Evolutionary conservation across 306 rosid species (phyloP).

Genomic region (Medicago arabica): DNA sequence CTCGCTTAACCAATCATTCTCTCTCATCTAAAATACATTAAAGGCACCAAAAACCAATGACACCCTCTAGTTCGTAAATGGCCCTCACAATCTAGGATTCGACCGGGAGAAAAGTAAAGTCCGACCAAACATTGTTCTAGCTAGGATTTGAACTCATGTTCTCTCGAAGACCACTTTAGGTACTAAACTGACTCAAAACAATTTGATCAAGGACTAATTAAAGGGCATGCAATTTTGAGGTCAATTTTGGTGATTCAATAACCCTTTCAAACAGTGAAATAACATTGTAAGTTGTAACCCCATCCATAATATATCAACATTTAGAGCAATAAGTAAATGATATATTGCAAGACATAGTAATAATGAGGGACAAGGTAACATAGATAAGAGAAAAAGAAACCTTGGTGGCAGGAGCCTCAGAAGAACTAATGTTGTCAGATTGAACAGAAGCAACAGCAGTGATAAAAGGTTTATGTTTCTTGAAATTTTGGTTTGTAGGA

Average conservation of each 20-base stretch:
- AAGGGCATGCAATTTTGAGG: neutral
- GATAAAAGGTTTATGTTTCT: conserved; percentile 51
- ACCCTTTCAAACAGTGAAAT: neutral
- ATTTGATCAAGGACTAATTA: neutral
- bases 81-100: too few relatives aligned
- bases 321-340: neutral
- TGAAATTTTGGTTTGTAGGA: conserved; percentile 40
- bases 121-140: too few relatives aligned
- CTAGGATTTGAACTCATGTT: too few relatives aligned
- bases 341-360: neutral
- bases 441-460: conserved; percentile 75
- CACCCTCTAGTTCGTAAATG: too few relatives aligned
- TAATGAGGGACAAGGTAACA: too few relatives aligned
- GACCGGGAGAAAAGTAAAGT: too few relatives aligned
- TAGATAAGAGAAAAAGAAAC: conserved; percentile 38
- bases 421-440: conserved; percentile 70
- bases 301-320: neutral
- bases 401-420: conserved; percentile 61
- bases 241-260: neutral
- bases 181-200: neutral
- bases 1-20: too few relatives aligned
- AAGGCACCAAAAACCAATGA: too few relatives aligned
- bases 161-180: too few relatives aligned
- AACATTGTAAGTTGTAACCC: neutral
- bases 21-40: too few relatives aligned